phyloP scores from a whole-genome alignment of 768 basidiomycete species.

The Chalciporus chontae region DNA sequence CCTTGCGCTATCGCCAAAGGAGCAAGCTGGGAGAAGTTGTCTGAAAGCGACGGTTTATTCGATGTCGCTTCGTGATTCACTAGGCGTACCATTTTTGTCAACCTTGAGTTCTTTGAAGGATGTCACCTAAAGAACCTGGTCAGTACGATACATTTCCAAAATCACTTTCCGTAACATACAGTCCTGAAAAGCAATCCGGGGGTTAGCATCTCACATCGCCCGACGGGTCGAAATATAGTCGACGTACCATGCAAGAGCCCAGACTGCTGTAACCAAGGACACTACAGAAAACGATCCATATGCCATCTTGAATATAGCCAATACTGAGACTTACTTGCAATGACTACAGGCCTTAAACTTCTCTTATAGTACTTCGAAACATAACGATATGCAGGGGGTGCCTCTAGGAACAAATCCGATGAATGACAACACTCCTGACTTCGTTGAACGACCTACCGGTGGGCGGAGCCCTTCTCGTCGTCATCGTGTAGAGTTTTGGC shows the following conservation, averaged over 20 bases:
- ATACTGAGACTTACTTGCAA: slow-evolving; percentile 36
- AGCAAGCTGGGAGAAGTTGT: slow-evolving; percentile 43
- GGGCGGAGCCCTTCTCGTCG: slow-evolving; percentile 7
- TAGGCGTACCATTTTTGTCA: slow-evolving; percentile 44
- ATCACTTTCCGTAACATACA: slow-evolving; percentile 11
- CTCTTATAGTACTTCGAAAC: slow-evolving; percentile 51
- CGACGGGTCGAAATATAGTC: neutral
- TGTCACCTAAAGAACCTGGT: slow-evolving; percentile 45
- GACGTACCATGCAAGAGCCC: slow-evolving; percentile 63
- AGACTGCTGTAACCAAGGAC: slow-evolving; percentile 48
- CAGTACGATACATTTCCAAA: neutral
- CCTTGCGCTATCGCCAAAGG: slow-evolving; percentile 60
- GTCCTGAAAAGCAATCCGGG: slow-evolving; percentile 10
- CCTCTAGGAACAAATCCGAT: slow-evolving; percentile 28
- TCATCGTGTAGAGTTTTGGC: slow-evolving; percentile 13
- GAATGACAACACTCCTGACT: neutral
- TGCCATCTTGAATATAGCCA: neutral
- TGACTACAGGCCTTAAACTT: slow-evolving; percentile 61
- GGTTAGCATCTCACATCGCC: neutral
- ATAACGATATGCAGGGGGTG: slow-evolving; percentile 57
- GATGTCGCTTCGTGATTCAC: neutral
- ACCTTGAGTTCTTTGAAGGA: slow-evolving; percentile 53
- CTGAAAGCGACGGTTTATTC: slow-evolving; percentile 26
- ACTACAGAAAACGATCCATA: slow-evolving; percentile 21
- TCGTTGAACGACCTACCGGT: slow-evolving; percentile 6